Percentiles rank a stretch among this genome's conserved stretches.
Conservation (phyloP, 2,329 filamentous ascomycete genomes). For the Fonsecaea monophora region DNA sequence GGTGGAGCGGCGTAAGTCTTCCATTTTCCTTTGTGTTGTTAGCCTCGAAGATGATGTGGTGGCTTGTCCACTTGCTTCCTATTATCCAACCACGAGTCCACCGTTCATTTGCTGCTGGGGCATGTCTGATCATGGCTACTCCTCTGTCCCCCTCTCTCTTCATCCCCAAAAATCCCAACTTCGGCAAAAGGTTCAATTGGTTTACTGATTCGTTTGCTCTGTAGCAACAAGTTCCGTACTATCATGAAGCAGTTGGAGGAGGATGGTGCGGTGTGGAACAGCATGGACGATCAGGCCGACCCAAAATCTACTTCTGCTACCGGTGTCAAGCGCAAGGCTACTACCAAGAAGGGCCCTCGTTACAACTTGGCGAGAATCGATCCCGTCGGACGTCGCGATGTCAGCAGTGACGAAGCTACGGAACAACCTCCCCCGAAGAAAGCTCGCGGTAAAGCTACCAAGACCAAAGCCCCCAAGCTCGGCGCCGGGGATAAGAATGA, state of each 20-base stretch:
- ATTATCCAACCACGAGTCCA: neutral
- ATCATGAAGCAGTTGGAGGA: slow-evolving; percentile 35
- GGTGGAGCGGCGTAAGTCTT: slow-evolving; percentile 40
- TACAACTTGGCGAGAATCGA: slow-evolving; percentile 7
- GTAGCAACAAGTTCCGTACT: slow-evolving; percentile 39
- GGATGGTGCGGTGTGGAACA: slow-evolving; percentile 23
- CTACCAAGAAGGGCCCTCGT: slow-evolving; percentile 12
- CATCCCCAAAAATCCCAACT: too few species aligned
- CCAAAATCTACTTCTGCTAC: slow-evolving; percentile 7
- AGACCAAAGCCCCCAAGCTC: slow-evolving; percentile 7
- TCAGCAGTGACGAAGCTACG: slow-evolving; percentile 1
- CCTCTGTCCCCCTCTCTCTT: too few species aligned
- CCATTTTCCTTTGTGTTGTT: neutral
- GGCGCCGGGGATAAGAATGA: slow-evolving; percentile 1
- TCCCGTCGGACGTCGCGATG: neutral
- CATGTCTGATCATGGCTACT: neutral
- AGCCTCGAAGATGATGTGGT: neutral
- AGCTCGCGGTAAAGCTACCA: slow-evolving; percentile 2
- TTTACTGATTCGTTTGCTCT: neutral
- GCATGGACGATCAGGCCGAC: slow-evolving; percentile 13
- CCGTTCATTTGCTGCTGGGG: neutral
- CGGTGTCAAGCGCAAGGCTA: slow-evolving; percentile 31
- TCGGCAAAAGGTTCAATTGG: neutral
- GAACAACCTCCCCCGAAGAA: slow-evolving; percentile 33
- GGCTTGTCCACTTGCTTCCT: neutral